Evolutionary conservation across 1,284 basidiomycete genomes (phyloP).

Genomic region (Ustilago sp.): DNA sequence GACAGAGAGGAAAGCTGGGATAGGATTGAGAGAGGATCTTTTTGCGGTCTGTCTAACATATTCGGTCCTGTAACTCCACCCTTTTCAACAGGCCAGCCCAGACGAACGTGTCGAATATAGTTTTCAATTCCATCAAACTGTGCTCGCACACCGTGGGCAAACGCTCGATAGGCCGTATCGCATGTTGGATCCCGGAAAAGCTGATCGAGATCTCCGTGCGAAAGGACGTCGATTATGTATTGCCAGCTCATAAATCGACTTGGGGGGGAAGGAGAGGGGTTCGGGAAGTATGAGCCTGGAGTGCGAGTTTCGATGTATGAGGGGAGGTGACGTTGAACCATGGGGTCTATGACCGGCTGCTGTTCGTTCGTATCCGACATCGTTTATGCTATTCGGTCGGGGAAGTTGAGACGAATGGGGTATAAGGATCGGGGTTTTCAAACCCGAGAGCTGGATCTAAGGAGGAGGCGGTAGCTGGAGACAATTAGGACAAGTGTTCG

Average conservation of each 20-base stretch:
- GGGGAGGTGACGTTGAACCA: conserved; percentile 25
- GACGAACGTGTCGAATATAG: conserved; percentile 52
- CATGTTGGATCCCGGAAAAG: conserved; percentile 50
- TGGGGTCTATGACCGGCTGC: conserved; percentile 7
- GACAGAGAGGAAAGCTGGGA: neutral
- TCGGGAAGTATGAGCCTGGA: conserved; percentile 32
- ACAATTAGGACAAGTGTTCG: neutral
- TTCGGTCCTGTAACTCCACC: conserved; percentile 14
- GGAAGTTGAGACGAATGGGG: no score
- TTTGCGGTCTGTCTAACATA: conserved; percentile 37
- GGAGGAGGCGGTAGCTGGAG: neutral
- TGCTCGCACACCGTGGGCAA: conserved; percentile 28
- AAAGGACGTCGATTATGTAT: conserved; percentile 29
- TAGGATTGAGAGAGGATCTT: conserved; percentile 18
- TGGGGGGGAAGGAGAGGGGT: conserved; percentile 10
- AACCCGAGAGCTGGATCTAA: no score
- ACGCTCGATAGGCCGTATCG: conserved; percentile 54
- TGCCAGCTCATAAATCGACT: conserved; percentile 40
- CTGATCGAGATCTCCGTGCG: conserved; percentile 55
- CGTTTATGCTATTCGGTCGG: no score
- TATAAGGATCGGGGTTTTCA: no score
- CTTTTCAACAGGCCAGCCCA: conserved; percentile 48
- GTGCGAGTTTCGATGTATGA: conserved; percentile 27
- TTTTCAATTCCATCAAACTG: conserved; percentile 51
- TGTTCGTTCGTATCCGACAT: no score